Base-by-base conservation (phyloP, 2,329 filamentous ascomycete genomes). In the Microcera coccophila region DNA sequence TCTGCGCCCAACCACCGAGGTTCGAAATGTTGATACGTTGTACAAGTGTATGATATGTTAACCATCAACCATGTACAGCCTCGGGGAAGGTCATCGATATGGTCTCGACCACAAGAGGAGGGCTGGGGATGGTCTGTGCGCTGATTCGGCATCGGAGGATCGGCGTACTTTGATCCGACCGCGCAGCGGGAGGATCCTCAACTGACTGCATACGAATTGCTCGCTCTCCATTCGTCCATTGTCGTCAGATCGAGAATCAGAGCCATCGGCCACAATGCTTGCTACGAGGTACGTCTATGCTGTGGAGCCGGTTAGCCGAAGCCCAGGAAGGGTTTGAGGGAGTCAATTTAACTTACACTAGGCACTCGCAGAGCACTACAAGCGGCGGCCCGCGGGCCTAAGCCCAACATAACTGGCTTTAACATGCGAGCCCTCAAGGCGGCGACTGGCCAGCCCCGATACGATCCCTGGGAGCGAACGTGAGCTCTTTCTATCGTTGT, bases 331-430 rank as follows among this genome's bases (percentile, higher is more conserved):
- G 33, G 1, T 15, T 20, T 14, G 34, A 22, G 37, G 43, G 36
- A 38, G 42, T 14, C 15, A 20, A 18, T 40, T 39, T 33, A 40
- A 36, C 19, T n/a, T 14, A 29, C 14, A 24, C 5, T 16, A 19
- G 29, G 36, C 12, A 18, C 15, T 24, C 47, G 45, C 51, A 71
- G 68, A 62, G 58, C 66, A 67, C 69, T 79, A 66, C 70, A 76
- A 62, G 72, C 73, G 61, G n/a, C n/a, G 71, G 60, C 66, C 47
- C 65, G 72, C 62, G 69, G 70, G 62, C 67, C 68, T 58, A 77
- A 78, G 73, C 76, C 80, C 63, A 90, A 88, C 77, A 81, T 94
- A 69, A 96, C 91, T 60, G 91, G 91, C 71, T 97, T 97, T 78
- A 85, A 93, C 73, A 78, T 89, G 61, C 81, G 81, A 65, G 85